Conservation (phyloP, 305 asterid species). For the Stenogyne calaminthoides region DNA sequence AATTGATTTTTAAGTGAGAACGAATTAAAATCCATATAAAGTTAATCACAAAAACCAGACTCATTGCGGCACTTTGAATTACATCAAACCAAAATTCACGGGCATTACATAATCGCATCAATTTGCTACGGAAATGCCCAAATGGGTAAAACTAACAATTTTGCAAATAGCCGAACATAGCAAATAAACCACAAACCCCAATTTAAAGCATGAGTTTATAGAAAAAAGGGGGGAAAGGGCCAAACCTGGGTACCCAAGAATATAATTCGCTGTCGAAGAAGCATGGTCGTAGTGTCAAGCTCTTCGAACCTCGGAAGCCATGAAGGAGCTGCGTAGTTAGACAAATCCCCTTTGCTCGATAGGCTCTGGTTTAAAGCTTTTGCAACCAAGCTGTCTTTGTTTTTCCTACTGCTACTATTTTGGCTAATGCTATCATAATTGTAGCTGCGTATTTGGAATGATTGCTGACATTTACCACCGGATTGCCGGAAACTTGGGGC, state of each 20-base stretch:
- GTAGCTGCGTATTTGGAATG: conserved; percentile 26
- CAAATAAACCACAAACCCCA: not conserved
- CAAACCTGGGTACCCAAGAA: conserved; percentile 84
- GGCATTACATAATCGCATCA: not conserved
- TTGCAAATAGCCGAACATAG: not conserved
- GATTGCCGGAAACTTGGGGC: conserved; percentile 32
- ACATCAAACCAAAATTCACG: no score
- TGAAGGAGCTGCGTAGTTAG: conserved; percentile 69
- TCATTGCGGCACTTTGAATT: not conserved
- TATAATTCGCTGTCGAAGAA: conserved; percentile 91
- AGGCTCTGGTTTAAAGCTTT: conserved; percentile 50
- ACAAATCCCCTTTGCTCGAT: conserved; percentile 65
- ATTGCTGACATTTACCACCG: conserved; percentile 24
- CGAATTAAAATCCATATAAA: conserved; percentile 9
- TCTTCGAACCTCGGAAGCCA: conserved; percentile 92
- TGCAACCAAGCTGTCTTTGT: conserved; percentile 45
- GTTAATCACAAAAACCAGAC: conserved; percentile 44
- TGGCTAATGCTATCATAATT: conserved; percentile 20
- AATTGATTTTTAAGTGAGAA: conserved; percentile 11
- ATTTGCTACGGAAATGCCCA: not conserved
- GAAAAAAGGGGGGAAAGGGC: not conserved
- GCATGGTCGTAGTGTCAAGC: conserved; percentile 96
- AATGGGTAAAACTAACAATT: conserved; percentile 1
- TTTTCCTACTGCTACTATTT: conserved; percentile 17
- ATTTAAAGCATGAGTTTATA: not conserved